Evolutionary conservation across 1,284 basidiomycete genomes (phyloP).

Genomic region (Microbotryum scabiosae): DNA sequence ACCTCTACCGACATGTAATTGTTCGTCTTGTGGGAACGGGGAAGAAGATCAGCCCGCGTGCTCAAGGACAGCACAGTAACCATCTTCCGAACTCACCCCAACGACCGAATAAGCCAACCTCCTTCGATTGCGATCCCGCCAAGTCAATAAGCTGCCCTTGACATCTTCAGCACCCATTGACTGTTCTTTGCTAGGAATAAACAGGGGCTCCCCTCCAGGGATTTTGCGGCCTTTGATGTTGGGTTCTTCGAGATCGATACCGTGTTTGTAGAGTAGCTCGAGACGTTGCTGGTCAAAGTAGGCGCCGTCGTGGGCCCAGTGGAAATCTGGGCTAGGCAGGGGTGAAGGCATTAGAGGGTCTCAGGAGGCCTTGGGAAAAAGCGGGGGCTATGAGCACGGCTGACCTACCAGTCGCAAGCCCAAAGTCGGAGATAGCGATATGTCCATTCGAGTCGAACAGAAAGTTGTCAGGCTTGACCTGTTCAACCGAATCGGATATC

Average conservation of each 20-base stretch:
- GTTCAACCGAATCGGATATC: slow-evolving; percentile 19
- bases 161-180: slow-evolving; percentile 56
- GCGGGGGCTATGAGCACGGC: too few relatives aligned
- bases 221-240: neutral
- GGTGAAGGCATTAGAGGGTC: slow-evolving; percentile 14
- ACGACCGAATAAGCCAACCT: slow-evolving; percentile 92
- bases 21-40: slow-evolving; percentile 26
- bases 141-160: slow-evolving; percentile 61
- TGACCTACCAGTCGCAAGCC: slow-evolving; percentile 83
- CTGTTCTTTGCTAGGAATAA: slow-evolving; percentile 45
- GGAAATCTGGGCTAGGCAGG: slow-evolving; percentile 50
- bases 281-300: slow-evolving; percentile 89
- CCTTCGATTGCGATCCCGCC: slow-evolving; percentile 84
- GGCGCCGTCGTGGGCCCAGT: slow-evolving; percentile 77
- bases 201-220: neutral
- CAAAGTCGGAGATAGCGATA: slow-evolving; percentile 91
- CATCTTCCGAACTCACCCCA: slow-evolving; percentile 20
- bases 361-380: slow-evolving; percentile 5
- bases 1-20: slow-evolving; percentile 75
- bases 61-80: too few relatives aligned
- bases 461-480: slow-evolving; percentile 64
- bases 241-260: slow-evolving; percentile 81
- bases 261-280: slow-evolving; percentile 81
- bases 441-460: slow-evolving; percentile 87
- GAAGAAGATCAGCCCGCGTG: neutral